Evolutionary conservation across 371 early-diverging fungal species (phyloP), one percentile per base, ranked within the genome.

Genomic region (Gilbertella persicaria): DNA sequence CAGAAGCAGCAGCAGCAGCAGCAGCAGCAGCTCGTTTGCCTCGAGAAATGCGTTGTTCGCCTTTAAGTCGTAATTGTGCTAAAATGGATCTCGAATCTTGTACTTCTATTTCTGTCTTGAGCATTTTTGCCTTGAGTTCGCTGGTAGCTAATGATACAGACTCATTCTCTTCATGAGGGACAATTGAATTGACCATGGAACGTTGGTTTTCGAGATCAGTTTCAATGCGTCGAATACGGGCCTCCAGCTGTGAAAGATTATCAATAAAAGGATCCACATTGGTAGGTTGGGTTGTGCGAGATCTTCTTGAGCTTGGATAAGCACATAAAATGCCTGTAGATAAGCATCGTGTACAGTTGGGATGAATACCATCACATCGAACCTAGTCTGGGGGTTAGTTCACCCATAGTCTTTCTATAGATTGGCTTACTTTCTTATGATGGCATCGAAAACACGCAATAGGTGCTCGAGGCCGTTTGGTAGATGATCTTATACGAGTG

Each of bases 181-280:
- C 40, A 4, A 72, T 59, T 2, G 64, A 63, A 9, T 69, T 61
- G 5, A 70, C 58, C 45, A 67, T 54, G 5, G 36, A 43, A n/a
- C 71, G 61, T 33, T 75, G 75, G 0, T 50, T 49, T 23, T 66
- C 71, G 17, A 75, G 55, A 54, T 71, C 72, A n/a, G 53, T 51
- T 33, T 75, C 75, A 21, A 75, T 75, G 0, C 59, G 64, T n/a
- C 66, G 59, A 10, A 75, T 75, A 14, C 66, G 55, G 14, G 60
- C 67, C 49, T 71, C 75, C 12, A 75, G 41, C 9, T 69, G 71
- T 3, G 75, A 75, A 4, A 75, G 39, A 39, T 75, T 75, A 37
- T 75, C 62, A 45, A 75, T 71, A 43, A 75, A 75, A 1, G 75
- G 75, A 28, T 75, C 75, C 2, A 75, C 69, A 43, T 67, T 71